Evolutionary conservation across 2,329 filamentous ascomycete species (phyloP).

Genomic region (Penicillium psychrosexuale): DNA sequence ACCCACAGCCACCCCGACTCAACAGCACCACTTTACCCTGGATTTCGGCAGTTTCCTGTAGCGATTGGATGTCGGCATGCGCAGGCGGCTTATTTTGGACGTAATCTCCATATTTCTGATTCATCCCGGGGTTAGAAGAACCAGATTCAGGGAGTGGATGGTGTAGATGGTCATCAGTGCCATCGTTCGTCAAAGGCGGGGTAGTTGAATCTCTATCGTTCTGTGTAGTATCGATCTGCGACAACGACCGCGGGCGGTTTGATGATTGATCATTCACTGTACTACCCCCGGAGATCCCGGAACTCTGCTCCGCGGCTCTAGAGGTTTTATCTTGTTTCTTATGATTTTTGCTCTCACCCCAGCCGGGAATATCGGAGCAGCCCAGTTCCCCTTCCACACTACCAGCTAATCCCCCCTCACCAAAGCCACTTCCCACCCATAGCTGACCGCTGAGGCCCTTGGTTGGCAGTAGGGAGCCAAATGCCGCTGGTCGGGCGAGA

Average conservation of each 20-base stretch:
- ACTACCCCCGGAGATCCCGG: constrained; percentile 24
- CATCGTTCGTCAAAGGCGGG: constrained; percentile 57
- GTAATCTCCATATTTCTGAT: constrained; percentile 35
- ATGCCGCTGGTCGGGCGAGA: constrained; percentile 85
- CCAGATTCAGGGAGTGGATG: constrained; percentile 51
- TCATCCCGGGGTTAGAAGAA: constrained; percentile 32
- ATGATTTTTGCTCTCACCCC: constrained; percentile 62
- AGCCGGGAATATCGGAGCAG: constrained; percentile 90
- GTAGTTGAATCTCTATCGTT: constrained; percentile 13
- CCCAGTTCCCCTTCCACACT: constrained; percentile 78
- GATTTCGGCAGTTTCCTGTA: constrained; percentile 91
- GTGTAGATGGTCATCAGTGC: constrained; percentile 81
- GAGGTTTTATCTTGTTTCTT: constrained; percentile 25
- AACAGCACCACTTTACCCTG: constrained; percentile 87
- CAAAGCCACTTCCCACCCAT: constrained; percentile 91
- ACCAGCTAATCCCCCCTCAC: constrained; percentile 58
- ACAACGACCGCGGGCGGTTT: constrained; percentile 24
- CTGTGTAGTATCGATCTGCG: constrained; percentile 22
- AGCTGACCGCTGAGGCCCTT: constrained; percentile 82
- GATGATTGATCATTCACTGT: constrained; percentile 22
- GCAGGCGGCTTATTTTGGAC: constrained; percentile 35
- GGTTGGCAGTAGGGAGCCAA: constrained; percentile 73
- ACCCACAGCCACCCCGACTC: constrained; percentile 90
- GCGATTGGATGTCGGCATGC: constrained; percentile 88
- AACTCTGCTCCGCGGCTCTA: constrained; percentile 20